Evolutionary conservation across 257 asterid species (phyloP), one percentile per base, ranked within the genome.

Genomic region (Capsicum baccatum): DNA sequence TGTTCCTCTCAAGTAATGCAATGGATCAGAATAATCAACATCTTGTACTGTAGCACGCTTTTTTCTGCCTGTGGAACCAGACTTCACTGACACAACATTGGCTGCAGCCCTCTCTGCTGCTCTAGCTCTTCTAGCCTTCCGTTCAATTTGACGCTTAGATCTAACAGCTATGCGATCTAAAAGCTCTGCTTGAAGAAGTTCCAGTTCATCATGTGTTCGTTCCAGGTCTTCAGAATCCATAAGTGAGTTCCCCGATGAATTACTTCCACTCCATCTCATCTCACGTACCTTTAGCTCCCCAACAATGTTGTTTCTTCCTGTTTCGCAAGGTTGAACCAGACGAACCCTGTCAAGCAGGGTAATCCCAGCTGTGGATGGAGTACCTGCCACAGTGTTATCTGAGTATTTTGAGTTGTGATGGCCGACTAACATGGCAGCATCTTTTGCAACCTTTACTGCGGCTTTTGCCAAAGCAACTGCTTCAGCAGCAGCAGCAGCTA

Each of bases 401-500:
- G 89, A 67, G 59, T 86, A 82, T 74, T 82, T 85, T 79, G 90
- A 83, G 79, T 89, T 91, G 62, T 70, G 85, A 60, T 74, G 83
- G 85, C 84, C 71, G 76, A 85, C 88, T 91, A 91, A 90, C 92
- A 88, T 85, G 81, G 94, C 97, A 39, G 97, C 97, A 80, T 93
- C 96, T 88, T 92, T 96, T 50, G 99, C 99, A 85, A 92, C 91
- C 87, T 92, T 87, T 58, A 93, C 85, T 81, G 99, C 98, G 64
- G 93, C 96, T 87, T 92, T 93, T 81, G 99, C 98, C 83, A 96
- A 89, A 83, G 97, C 93, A 83, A 94, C 94, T 37, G 97, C 97
- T 89, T 96, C 98, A 54, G 98, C 92, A 48, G 98, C 98, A 85
- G 98, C 95, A 58, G 97, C 98, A 73, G 93, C 90, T 82, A 96